Conservation (phyloP, 805 yeast species). For the Zygosaccharomyces bailii region DNA sequence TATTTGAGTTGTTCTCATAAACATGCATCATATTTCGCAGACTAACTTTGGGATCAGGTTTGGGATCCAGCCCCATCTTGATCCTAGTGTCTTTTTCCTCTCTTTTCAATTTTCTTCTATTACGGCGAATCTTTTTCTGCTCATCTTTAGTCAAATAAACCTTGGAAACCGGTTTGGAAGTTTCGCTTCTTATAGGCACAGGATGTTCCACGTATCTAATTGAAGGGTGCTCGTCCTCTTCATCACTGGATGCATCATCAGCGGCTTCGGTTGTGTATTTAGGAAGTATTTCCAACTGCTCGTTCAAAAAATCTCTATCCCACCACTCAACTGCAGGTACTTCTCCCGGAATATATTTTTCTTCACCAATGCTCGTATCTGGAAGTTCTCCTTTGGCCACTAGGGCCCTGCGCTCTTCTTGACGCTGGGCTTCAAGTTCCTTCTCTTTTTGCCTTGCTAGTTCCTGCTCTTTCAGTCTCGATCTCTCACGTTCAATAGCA, state of each 20-base stretch:
- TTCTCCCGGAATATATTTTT: constrained; percentile 40
- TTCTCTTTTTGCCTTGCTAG: constrained; percentile 14
- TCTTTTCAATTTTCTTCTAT: constrained; percentile 57
- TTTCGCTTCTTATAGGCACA: constrained; percentile 53
- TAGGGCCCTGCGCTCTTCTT: constrained; percentile 13
- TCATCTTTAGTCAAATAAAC: constrained; percentile 74
- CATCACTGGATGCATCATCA: constrained; percentile 30
- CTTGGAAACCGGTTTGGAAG: constrained; percentile 42
- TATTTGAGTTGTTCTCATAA: constrained; percentile 71
- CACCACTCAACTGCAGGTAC: constrained; percentile 87
- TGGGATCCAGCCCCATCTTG: constrained; percentile 74
- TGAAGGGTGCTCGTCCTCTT: constrained; percentile 46
- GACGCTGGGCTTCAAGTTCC: constrained; percentile 38
- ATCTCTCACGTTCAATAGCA: constrained; percentile 19
- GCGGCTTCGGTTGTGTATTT: constrained; percentile 37
- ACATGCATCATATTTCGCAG: constrained; percentile 83
- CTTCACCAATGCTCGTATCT: constrained; percentile 54
- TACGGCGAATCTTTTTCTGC: constrained; percentile 65
- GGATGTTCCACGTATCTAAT: constrained; percentile 83
- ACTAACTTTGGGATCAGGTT: constrained; percentile 87
- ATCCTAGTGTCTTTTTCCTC: constrained; percentile 76
- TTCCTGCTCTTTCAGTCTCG: constrained; percentile 3
- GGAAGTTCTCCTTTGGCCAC: constrained; percentile 47
- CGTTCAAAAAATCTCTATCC: constrained; percentile 61
- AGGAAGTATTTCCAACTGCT: constrained; percentile 33